Evolutionary conservation across 1,284 basidiomycete species (phyloP), one percentile per base, ranked within the genome.

Genomic region (Naganishia sp.): DNA sequence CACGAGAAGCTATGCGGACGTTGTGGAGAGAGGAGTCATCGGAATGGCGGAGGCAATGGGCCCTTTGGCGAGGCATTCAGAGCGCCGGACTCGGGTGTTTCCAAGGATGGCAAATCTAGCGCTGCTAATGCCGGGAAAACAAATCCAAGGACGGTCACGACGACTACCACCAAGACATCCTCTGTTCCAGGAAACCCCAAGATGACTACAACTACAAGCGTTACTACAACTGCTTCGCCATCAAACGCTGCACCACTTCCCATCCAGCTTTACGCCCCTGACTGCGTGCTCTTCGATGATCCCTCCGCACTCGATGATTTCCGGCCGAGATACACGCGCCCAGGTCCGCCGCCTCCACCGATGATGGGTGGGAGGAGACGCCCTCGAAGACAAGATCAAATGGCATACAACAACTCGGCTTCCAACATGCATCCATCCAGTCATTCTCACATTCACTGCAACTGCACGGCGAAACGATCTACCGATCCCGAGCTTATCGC

Each of bases 11-110:
- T 61, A 25, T 61, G 58, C 25, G 58, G 58, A 41, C 58, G 58
- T 15, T 61, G 58, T 41, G 58, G 58, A 39, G 58, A 61, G 43
- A 35, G 41, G 47, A 61, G 41, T 42, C 58, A 61, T 43, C 32
- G 58, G 21, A 51, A 61, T 42, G 58, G 47, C 41, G 46, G 46
- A 28, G 58, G 58, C 7, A 61, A 50, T 35, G 58, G 58, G 35
- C 58, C 58, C 21, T 61, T 61, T 42, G 58, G 58, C 28, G 58
- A 61, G 39, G 58, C 58, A 23, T 61, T 61, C 39, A 50, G 58
- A 9, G 47, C 35, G 7, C 47, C 25, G 21, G 58, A 61, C 13
- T 0, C 58, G 6, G 4, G 9, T 17, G 58, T 15, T 9, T 11
- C 47, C 18, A 61, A 61, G 58, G 58, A 61, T 17, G 47, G 47